A percentile compares a stretch with the other conserved stretches of the same genome.
These are phyloP conservation scores for Mrakia gelida DNA, from an alignment of 768 basidiomycete species.

Conservation along the genomic window DNA sequence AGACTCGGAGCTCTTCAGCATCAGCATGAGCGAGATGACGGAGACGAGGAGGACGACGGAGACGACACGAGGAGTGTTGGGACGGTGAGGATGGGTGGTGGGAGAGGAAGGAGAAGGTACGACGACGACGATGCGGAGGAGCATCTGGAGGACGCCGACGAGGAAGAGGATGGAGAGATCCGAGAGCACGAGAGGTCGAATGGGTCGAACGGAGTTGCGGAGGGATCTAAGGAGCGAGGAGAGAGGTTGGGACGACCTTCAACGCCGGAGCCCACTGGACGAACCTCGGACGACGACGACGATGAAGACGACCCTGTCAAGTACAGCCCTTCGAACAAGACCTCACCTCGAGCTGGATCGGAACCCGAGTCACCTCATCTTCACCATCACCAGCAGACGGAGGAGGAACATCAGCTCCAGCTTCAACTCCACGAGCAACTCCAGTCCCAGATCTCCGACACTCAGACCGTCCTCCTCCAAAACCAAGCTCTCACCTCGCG, in stretches of 20 bases:
- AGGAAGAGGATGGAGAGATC: slow-evolving; percentile 40
- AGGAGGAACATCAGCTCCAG: background rate
- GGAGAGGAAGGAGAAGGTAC: slow-evolving; percentile 58
- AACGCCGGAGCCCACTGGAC: slow-evolving; percentile 24
- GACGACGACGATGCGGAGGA: slow-evolving; percentile 5
- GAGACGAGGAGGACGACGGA: slow-evolving; percentile 55
- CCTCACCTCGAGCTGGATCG: background rate
- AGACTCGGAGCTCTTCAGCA: slow-evolving; percentile 12
- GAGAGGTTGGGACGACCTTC: slow-evolving; percentile 48
- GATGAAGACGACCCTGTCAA: slow-evolving; percentile 7
- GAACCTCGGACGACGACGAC: background rate
- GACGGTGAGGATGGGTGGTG: slow-evolving; percentile 65
- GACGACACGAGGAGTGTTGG: slow-evolving; percentile 68
- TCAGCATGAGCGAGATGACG: slow-evolving; percentile 40
- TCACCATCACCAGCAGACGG: background rate
- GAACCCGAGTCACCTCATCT: slow-evolving; percentile 3
- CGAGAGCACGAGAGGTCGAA: slow-evolving; percentile 26
- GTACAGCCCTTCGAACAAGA: slow-evolving; percentile 2
- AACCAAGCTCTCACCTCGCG: slow-evolving; percentile 59
- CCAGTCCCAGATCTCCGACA: slow-evolving; percentile 19
- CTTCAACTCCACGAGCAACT: slow-evolving; percentile 19
- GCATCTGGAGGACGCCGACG: slow-evolving; percentile 50
- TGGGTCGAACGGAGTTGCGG: slow-evolving; percentile 45
- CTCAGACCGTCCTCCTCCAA: slow-evolving; percentile 40
- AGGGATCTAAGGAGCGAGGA: slow-evolving; percentile 57